Evolutionary conservation across 2,329 filamentous ascomycete species (phyloP).

Genomic region (Didymella exigua): DNA sequence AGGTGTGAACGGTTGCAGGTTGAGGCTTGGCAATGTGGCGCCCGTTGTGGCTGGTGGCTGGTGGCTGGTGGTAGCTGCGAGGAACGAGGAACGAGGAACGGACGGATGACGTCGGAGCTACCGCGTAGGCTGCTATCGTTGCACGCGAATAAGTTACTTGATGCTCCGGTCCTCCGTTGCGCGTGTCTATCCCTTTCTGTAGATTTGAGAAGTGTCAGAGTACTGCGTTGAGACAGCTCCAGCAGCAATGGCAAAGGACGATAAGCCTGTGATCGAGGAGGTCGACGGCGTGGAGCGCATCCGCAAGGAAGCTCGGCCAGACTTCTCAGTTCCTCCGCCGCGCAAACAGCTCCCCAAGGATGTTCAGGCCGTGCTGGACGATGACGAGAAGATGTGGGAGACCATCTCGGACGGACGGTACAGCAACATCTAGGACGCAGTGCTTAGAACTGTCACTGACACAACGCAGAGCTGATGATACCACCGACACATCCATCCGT

Average conservation of each 20-base stretch:
- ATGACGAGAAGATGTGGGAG: constrained; percentile 72
- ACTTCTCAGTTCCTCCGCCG: constrained; percentile 56
- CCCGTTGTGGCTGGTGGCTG: constrained; percentile 4
- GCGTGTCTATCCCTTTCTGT: not conserved
- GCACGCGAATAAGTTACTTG: not conserved
- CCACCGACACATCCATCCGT: constrained; percentile 82
- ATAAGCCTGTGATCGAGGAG: constrained; percentile 31
- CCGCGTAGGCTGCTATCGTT: constrained; percentile 1
- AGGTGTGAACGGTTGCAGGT: constrained; percentile 25
- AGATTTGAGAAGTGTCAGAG: no score
- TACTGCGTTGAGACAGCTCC: not conserved
- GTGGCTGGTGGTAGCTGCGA: not conserved
- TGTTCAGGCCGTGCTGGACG: constrained; percentile 62
- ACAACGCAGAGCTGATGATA: constrained; percentile 68
- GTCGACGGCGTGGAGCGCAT: constrained; percentile 49
- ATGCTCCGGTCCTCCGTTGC: not conserved
- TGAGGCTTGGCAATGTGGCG: constrained; percentile 24
- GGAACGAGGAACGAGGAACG: constrained; percentile 1
- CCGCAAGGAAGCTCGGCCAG: constrained; percentile 52
- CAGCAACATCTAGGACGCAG: constrained; percentile 36
- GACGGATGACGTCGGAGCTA: constrained; percentile 16
- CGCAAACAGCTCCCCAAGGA: constrained; percentile 59
- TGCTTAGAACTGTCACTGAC: not conserved
- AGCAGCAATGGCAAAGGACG: constrained; percentile 47
- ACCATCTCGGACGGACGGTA: constrained; percentile 80